Conservation (phyloP, 148 eudicot species). For the Vaccinium myrtillus region DNA sequence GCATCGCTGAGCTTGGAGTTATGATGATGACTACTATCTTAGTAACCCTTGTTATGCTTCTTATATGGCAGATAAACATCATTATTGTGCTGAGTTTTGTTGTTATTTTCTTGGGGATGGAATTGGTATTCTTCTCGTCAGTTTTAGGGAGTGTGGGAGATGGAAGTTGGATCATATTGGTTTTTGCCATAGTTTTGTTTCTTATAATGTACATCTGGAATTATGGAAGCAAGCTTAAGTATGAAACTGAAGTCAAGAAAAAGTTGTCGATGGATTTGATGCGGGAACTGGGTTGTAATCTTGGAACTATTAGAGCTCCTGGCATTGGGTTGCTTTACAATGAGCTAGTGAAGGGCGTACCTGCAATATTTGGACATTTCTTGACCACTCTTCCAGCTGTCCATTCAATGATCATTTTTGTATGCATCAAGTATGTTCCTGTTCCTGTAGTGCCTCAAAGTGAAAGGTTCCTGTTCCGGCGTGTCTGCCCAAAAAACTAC, state of each 20-base stretch:
- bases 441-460: slow-evolving; percentile 86
- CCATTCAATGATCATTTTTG: slow-evolving; percentile 96
- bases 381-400: slow-evolving; percentile 90
- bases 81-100: slow-evolving; percentile 63
- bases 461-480: slow-evolving; percentile 90
- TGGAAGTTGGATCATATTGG: slow-evolving; percentile 97
- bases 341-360: slow-evolving; percentile 90
- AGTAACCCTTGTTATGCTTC: slow-evolving; percentile 95
- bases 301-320: slow-evolving; percentile 95
- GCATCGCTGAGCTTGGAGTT: slow-evolving; percentile 93
- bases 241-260: slow-evolving; percentile 88
- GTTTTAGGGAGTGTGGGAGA: slow-evolving; percentile 77
- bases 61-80: slow-evolving; percentile 96
- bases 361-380: slow-evolving; percentile 95
- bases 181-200: slow-evolving; percentile 71
- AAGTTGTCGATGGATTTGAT: slow-evolving; percentile 89
- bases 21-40: slow-evolving; percentile 95
- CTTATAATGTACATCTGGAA: slow-evolving; percentile 90
- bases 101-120: slow-evolving; percentile 78
- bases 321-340: slow-evolving; percentile 96
- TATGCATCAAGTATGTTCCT: slow-evolving; percentile 92
- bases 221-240: slow-evolving; percentile 90
- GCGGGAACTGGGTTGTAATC: slow-evolving; percentile 81
- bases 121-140: slow-evolving; percentile 85
- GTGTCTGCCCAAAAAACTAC: slow-evolving; percentile 88